Conservation (phyloP, 768 basidiomycete species). For the Terana coerulea region DNA sequence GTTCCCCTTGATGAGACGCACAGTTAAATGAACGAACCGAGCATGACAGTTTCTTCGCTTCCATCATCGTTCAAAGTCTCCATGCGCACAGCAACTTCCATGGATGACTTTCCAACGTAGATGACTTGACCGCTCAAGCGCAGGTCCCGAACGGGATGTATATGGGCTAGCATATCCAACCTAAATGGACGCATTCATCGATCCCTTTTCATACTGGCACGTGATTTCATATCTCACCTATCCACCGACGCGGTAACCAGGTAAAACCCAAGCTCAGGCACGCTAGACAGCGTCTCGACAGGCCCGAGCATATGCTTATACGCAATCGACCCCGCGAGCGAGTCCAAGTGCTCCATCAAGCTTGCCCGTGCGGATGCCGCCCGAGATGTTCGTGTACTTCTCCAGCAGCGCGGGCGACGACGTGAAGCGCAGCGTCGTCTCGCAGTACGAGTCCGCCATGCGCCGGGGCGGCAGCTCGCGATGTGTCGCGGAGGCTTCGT, state of each 20-base stretch:
- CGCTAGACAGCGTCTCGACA: conserved; percentile 34
- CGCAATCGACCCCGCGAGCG: conserved; percentile 78
- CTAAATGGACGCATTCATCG: conserved; percentile 34
- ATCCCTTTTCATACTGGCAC: neutral
- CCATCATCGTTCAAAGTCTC: conserved; percentile 51
- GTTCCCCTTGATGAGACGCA: neutral
- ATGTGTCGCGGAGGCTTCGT: conserved; percentile 8
- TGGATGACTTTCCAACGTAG: conserved; percentile 69
- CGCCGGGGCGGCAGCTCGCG: conserved; percentile 37
- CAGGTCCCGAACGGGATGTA: conserved; percentile 62
- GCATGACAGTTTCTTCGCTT: conserved; percentile 56
- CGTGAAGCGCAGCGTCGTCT: conserved; percentile 60
- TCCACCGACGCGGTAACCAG: conserved; percentile 85
- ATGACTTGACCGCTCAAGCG: conserved; percentile 79
- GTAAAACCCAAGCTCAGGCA: conserved; percentile 67
- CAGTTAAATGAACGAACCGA: conserved; percentile 41
- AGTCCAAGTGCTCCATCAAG: conserved; percentile 81
- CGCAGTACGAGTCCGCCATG: conserved; percentile 73
- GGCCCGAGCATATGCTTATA: conserved; percentile 82
- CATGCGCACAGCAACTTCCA: conserved; percentile 88
- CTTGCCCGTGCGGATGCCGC: conserved; percentile 69
- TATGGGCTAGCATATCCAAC: conserved; percentile 60
- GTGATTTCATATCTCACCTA: conserved; percentile 36
- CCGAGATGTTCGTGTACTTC: conserved; percentile 66
- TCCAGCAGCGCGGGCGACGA: conserved; percentile 57